Percentiles rank a stretch among this genome's conserved stretches.
Conservation (phyloP, 2,329 filamentous ascomycete genomes). For the Aspergillus uvarum region DNA sequence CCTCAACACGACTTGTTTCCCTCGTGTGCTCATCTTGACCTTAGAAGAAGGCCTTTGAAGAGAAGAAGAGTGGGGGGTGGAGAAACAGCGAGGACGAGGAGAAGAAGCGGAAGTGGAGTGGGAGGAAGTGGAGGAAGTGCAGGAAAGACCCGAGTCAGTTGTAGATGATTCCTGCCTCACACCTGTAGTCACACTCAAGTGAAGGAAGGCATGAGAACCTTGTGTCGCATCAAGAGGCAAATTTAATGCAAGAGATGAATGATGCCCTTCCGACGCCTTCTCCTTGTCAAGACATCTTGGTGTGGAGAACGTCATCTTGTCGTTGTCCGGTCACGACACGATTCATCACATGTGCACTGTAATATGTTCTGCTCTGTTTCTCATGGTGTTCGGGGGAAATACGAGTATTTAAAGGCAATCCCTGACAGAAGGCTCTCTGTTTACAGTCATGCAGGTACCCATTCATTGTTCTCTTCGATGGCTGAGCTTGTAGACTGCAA, state of each 20-base stretch:
- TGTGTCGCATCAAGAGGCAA: not conserved
- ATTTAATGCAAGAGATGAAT: not conserved
- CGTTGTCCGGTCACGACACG: too few species aligned
- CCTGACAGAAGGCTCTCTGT: too few species aligned
- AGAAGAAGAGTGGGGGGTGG: not conserved
- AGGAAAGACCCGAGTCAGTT: not conserved
- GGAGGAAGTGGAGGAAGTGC: not conserved
- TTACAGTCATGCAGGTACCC: not conserved
- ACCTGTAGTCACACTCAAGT: not conserved
- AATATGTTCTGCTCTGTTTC: too few species aligned
- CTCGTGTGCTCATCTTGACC: not conserved
- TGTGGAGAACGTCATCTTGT: not conserved
- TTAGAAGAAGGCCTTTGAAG: not conserved
- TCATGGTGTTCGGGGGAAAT: too few species aligned
- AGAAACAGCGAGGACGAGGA: constrained; percentile 1
- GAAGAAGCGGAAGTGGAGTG: constrained; percentile 3
- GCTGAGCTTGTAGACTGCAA: too few species aligned
- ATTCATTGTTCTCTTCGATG: not conserved
- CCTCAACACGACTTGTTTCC: not conserved
- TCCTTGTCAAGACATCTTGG: too few species aligned
- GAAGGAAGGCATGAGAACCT: not conserved
- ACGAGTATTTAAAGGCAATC: too few species aligned
- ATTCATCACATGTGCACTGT: too few species aligned
- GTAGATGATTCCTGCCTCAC: not conserved
- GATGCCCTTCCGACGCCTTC: too few species aligned